Evolutionary conservation across 345 rosid species (phyloP), one percentile per base, ranked within the genome.

Genomic region (Eutrema japonicum): DNA sequence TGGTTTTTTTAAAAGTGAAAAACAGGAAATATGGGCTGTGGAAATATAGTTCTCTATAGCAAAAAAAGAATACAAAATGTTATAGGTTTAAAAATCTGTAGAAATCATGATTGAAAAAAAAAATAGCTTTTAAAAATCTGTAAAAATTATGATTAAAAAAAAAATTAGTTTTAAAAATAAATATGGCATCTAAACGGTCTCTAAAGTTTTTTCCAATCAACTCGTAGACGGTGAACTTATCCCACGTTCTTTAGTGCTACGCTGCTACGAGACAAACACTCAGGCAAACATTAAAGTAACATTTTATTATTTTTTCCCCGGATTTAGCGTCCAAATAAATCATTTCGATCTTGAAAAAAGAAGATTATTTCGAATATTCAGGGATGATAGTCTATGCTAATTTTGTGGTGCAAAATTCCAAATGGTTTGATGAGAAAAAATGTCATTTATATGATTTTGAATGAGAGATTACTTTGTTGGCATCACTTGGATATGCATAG

Each of bases 201-300:
- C n/a, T n/a, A n/a, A n/a, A n/a, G n/a, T n/a, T n/a, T n/a, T n/a
- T n/a, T n/a, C n/a, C n/a, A n/a, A n/a, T n/a, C n/a, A n/a, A n/a
- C n/a, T n/a, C n/a, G n/a, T n/a, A n/a, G 16, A 16, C 16, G 16
- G 16, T 16, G 16, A 16, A 16, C 16, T 16, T 16, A 16, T 16
- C 16, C 16, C 16, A 16, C 16, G 16, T 16, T 16, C 16, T 16
- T 16, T 16, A 16, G 35, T 65, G 47, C 36, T 46, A 70, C 37
- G 7, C 54, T 16, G 55, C 16, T 49, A 41, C 4, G 29, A 10
- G 45, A 62, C 53, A 72, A 49, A 60, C 48, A 33, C 13, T 42
- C 71, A 40, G 16, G 14, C 50, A 26, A 16, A 2, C 68, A 3
- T 46, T 46, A 6, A 43, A 10, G 6, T 46, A 38, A 26, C 22